Conservation (phyloP, 2,329 filamentous ascomycete genomes). For the Raffaelea ambrosiae region DNA sequence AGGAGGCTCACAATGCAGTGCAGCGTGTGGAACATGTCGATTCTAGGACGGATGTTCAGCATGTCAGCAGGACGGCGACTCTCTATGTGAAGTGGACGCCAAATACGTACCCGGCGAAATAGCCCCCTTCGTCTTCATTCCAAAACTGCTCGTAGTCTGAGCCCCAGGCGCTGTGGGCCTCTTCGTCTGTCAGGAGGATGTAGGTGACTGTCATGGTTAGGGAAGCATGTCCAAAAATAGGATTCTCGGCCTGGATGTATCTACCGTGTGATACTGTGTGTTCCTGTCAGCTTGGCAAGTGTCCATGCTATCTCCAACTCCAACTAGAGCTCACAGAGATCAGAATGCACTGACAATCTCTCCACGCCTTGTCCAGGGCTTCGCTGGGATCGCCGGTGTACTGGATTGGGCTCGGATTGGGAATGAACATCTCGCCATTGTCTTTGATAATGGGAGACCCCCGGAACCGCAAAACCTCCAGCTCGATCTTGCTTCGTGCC, state of each 20-base stretch:
- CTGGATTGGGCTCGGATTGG: not conserved
- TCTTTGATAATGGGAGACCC: not conserved
- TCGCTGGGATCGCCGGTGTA: not conserved
- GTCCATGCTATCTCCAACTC: too few species aligned
- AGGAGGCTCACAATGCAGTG: not conserved
- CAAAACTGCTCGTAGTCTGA: not conserved
- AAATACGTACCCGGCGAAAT: not conserved
- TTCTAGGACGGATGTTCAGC: not conserved
- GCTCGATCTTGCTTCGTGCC: not conserved
- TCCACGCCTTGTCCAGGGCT: not conserved
- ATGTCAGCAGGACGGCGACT: not conserved
- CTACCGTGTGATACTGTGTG: not conserved
- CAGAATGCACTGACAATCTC: not conserved
- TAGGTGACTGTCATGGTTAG: not conserved
- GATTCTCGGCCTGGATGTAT: too few species aligned
- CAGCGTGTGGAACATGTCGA: not conserved
- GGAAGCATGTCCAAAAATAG: too few species aligned
- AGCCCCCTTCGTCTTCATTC: not conserved
- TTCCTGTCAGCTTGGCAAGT: too few species aligned
- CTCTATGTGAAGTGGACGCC: not conserved
- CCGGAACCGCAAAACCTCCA: not conserved
- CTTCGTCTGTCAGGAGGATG: not conserved
- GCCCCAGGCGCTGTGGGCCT: not conserved
- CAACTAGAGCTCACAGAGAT: too few species aligned
- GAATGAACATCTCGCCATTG: not conserved